phyloP scores from a whole-genome alignment of 2,329 filamentous ascomycete species.

The Dactylellina parvicollis region DNA sequence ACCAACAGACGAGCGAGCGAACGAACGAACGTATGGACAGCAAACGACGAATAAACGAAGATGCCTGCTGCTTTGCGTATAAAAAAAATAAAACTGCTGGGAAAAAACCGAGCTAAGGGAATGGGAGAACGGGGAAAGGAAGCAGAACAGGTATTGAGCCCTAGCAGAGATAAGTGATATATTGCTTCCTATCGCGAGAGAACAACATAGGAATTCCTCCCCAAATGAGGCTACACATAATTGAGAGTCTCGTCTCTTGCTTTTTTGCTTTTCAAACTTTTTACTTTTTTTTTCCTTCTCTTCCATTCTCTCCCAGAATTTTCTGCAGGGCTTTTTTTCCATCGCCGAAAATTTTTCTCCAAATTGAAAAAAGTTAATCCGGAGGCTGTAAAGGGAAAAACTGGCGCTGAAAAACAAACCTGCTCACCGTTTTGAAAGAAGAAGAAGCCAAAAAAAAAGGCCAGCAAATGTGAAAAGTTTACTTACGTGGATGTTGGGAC shows the following conservation, averaged over 20 bases:
- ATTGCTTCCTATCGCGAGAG: conserved; percentile 1
- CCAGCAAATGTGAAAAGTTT: too few species aligned
- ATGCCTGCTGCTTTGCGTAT: neutral
- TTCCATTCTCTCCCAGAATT: neutral
- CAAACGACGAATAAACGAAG: too few species aligned
- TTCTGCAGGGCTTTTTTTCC: neutral
- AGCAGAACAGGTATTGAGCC: conserved; percentile 37
- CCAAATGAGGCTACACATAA: neutral
- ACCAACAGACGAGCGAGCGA: too few species aligned
- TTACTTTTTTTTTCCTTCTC: conserved; percentile 1
- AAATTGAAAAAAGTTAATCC: neutral
- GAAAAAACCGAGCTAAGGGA: neutral
- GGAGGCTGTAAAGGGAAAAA: neutral
- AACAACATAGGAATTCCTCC: conserved; percentile 36
- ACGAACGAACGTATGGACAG: too few species aligned
- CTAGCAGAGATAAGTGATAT: conserved; percentile 7
- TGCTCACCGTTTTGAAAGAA: neutral
- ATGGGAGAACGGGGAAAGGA: conserved; percentile 8
- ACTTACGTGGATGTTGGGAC: too few species aligned
- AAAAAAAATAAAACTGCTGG: neutral
- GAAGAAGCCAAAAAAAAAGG: neutral
- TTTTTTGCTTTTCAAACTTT: neutral
- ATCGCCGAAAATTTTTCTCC: conserved; percentile 1
- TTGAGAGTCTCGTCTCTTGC: neutral
- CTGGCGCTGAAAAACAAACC: neutral